Conservation (phyloP, 2,329 filamentous ascomycete genomes). For the Colletotrichum paranaense region DNA sequence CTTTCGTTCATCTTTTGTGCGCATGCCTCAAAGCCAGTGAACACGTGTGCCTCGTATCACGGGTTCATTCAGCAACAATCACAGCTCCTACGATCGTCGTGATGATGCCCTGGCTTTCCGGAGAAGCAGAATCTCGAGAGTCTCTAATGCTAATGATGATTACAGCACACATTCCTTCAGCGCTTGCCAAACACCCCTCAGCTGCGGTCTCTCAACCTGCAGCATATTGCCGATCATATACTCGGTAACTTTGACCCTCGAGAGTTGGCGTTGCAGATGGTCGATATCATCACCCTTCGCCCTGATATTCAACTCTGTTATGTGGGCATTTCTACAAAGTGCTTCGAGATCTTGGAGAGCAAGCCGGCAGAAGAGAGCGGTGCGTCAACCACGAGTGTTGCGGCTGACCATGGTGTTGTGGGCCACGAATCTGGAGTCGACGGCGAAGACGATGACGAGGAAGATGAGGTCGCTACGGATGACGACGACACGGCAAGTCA, state of each 20-base stretch:
- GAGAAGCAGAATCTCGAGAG: background rate
- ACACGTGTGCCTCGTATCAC: background rate
- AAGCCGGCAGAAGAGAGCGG: conserved; percentile 56
- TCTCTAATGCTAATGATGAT: conserved; percentile 25
- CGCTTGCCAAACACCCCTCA: conserved; percentile 77
- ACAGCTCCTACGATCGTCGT: background rate
- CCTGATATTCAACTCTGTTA: conserved; percentile 83
- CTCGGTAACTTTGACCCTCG: conserved; percentile 66
- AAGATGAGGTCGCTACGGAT: conserved; percentile 49
- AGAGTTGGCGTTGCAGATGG: conserved; percentile 80
- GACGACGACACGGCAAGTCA: conserved; percentile 43
- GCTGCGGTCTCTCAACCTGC: conserved; percentile 77
- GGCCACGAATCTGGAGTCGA: conserved; percentile 41
- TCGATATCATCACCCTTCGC: conserved; percentile 81
- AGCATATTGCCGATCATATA: conserved; percentile 73
- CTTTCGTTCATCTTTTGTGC: background rate
- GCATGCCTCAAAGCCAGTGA: background rate
- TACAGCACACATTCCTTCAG: conserved; percentile 82
- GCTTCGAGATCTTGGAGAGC: conserved; percentile 83
- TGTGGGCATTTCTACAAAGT: conserved; percentile 80
- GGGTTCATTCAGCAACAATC: conserved; percentile 9
- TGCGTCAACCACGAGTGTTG: conserved; percentile 33
- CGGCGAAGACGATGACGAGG: conserved; percentile 48
- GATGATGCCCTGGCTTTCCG: too few relatives aligned
- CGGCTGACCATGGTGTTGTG: conserved; percentile 33